Conservation (phyloP, 345 rosid species). For the Rhodamnia rubescens region DNA sequence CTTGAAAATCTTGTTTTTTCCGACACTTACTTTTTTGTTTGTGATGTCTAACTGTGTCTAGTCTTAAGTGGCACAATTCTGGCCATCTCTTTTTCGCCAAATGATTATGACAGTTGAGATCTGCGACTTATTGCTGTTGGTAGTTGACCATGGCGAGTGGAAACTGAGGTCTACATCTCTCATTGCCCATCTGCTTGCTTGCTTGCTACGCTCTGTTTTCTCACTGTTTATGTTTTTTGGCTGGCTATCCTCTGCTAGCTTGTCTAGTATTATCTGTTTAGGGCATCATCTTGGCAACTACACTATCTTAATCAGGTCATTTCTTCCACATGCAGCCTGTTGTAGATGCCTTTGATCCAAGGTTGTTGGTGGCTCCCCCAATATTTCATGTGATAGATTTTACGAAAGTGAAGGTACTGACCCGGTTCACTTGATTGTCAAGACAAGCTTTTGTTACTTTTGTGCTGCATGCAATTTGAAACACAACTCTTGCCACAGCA, state of each 20-base stretch:
- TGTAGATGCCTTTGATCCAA: constrained; percentile 99
- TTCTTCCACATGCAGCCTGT: constrained; percentile 58
- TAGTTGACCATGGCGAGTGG: neutral
- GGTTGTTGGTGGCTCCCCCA: constrained; percentile 80
- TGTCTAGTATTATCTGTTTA: neutral
- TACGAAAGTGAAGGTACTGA: constrained; percentile 58
- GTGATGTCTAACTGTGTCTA: neutral
- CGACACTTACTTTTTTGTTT: neutral
- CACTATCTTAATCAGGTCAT: neutral
- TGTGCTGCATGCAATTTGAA: neutral
- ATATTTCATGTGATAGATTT: constrained; percentile 60
- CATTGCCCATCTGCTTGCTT: neutral
- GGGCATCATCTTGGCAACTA: constrained; percentile 1
- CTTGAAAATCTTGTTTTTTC: neutral
- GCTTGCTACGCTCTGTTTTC: neutral
- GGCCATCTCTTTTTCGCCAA: neutral
- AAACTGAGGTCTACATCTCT: neutral
- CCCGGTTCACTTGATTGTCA: neutral
- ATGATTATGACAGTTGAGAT: neutral
- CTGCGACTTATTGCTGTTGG: neutral
- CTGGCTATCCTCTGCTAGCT: neutral
- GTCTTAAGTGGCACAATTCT: neutral
- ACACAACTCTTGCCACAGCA: neutral
- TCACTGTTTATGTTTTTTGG: neutral
- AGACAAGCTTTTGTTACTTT: neutral